Conservation (phyloP, 345 rosid genomes). For the Balakata baccata region DNA sequence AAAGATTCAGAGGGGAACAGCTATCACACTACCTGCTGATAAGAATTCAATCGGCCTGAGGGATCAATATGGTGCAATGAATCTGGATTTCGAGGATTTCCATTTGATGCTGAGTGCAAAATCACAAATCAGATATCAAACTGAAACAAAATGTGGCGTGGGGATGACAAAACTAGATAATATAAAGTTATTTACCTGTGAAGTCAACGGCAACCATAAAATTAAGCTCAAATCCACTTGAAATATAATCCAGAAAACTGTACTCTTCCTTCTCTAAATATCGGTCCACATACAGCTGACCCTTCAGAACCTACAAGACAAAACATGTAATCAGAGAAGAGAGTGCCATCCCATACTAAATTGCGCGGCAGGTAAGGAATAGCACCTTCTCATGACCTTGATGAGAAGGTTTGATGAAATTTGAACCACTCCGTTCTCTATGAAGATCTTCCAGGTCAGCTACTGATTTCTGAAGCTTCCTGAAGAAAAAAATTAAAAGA, state of each 20-base stretch:
- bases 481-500: constrained; percentile 27
- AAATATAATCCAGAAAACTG: constrained; percentile 81
- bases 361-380: neutral
- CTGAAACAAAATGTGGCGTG: neutral
- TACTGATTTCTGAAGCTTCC: constrained; percentile 66
- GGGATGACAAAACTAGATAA: neutral
- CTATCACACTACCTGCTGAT: constrained; percentile 54
- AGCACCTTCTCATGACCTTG: constrained; percentile 60
- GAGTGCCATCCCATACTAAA: constrained; percentile 7
- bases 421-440: constrained; percentile 43
- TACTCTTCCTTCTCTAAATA: constrained; percentile 58
- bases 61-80: constrained; percentile 87
- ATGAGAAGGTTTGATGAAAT: constrained; percentile 41
- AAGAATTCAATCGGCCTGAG: constrained; percentile 68
- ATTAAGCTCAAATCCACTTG: constrained; percentile 76
- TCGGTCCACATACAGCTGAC: constrained; percentile 70
- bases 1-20: neutral
- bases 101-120: constrained; percentile 69
- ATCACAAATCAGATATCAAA: neutral
- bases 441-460: constrained; percentile 62
- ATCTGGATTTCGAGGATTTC: constrained; percentile 57
- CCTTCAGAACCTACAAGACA: constrained; percentile 51
- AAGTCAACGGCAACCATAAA: constrained; percentile 96
- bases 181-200: constrained; percentile 49
- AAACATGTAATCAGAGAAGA: constrained; percentile 1